Percentiles rank a stretch among this genome's conserved stretches.
phyloP scores from a whole-genome alignment of 2,329 filamentous ascomycete genomes.

The Colletotrichum truncatum region DNA sequence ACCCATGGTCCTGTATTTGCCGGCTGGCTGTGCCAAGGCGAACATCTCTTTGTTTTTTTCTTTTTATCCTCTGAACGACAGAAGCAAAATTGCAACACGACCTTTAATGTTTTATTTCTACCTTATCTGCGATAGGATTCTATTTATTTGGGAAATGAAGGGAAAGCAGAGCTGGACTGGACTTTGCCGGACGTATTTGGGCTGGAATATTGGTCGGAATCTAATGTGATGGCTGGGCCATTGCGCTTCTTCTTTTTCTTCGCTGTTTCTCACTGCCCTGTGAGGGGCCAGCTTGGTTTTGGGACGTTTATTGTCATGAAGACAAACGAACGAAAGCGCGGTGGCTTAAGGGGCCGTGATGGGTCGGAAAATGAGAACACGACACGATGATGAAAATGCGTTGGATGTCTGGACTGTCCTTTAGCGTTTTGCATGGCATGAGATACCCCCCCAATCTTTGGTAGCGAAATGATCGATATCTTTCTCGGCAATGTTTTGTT shows the following conservation, averaged over 20 bases:
- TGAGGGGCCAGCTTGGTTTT: no score
- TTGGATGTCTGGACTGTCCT: constrained; percentile 27
- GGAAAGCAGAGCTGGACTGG: constrained; percentile 16
- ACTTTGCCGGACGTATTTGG: background rate
- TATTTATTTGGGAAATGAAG: background rate
- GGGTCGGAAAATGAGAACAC: background rate
- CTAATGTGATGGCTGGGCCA: constrained; percentile 26
- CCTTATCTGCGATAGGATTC: constrained; percentile 16
- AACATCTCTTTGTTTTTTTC: background rate
- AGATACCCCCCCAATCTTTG: constrained; percentile 29
- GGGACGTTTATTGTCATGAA: background rate
- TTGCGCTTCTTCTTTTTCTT: constrained; percentile 13
- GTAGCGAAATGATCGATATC: constrained; percentile 12
- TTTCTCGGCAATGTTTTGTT: background rate
- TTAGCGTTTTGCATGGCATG: constrained; percentile 28
- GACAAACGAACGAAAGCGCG: constrained; percentile 6
- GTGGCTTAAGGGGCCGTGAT: background rate
- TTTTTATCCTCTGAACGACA: background rate
- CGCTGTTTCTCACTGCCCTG: no score
- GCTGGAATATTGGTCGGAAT: no score
- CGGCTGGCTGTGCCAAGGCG: constrained; percentile 18
- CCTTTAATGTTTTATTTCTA: constrained; percentile 7
- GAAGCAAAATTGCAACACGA: background rate
- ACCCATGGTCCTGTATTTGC: background rate
- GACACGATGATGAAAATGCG: constrained; percentile 21